Conservation (phyloP, 345 rosid genomes). For the Murraya koenigii region DNA sequence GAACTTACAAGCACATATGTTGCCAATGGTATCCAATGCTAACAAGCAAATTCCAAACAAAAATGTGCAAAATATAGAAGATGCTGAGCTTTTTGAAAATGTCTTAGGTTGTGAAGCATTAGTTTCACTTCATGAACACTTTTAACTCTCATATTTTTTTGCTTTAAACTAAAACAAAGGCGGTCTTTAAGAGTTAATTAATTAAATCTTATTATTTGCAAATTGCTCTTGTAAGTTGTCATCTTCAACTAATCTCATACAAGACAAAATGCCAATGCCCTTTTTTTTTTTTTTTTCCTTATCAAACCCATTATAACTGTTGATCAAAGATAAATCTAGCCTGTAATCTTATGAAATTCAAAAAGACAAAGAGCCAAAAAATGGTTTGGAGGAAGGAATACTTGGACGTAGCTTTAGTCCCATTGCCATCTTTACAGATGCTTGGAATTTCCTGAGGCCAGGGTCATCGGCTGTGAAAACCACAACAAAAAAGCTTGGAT, state of each 20-base stretch:
- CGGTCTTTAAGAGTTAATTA: too few relatives aligned
- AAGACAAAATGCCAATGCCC: neutral
- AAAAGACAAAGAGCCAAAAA: neutral
- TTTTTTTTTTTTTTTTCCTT: neutral
- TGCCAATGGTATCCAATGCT: too few relatives aligned
- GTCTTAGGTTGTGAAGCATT: too few relatives aligned
- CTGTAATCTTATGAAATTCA: neutral
- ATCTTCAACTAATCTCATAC: constrained; percentile 9
- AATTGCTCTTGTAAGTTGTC: neutral
- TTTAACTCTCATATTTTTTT: too few relatives aligned
- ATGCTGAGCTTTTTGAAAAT: too few relatives aligned
- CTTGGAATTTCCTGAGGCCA: constrained; percentile 23
- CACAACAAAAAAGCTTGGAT: constrained; percentile 38
- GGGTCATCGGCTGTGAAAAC: constrained; percentile 41
- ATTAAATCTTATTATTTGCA: too few relatives aligned
- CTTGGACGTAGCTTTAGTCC: constrained; percentile 21
- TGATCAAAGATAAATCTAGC: neutral
- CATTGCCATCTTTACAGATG: constrained; percentile 18
- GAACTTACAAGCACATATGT: too few relatives aligned
- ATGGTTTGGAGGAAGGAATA: constrained; percentile 25
- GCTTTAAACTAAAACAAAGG: too few relatives aligned
- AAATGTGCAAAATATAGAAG: too few relatives aligned
- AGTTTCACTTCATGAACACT: too few relatives aligned
- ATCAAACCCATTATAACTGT: neutral
- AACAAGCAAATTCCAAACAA: too few relatives aligned